Evolutionary conservation across 1,284 basidiomycete genomes (phyloP).

Genomic region (Sporisorium iseilematis-ciliati): DNA sequence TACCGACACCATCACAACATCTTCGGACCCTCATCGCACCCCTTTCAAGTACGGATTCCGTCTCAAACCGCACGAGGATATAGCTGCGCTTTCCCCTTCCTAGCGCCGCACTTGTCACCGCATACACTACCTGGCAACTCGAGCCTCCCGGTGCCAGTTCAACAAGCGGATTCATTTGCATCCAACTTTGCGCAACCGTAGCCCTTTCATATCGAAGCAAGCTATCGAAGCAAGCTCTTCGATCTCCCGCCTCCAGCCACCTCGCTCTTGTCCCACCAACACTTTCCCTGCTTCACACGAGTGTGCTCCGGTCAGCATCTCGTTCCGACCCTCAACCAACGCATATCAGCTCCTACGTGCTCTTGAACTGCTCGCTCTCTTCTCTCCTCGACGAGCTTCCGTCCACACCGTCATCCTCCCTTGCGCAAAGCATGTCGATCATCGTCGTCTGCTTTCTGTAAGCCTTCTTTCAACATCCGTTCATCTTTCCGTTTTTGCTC

Average conservation of each 20-base stretch:
- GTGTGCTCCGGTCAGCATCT: slow-evolving; percentile 37
- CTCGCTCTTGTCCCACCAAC: not conserved
- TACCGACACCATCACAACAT: not conserved
- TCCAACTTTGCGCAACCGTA: not conserved
- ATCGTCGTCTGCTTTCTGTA: not conserved
- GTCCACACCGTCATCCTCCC: not conserved
- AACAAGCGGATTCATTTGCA: not conserved
- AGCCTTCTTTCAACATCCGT: slow-evolving; percentile 1
- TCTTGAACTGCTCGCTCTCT: not conserved
- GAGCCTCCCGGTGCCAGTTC: too few relatives aligned
- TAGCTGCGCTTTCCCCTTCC: not conserved
- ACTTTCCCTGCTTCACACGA: not conserved
- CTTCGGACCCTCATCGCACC: slow-evolving; percentile 1
- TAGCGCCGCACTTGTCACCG: not conserved
- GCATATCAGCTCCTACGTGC: not conserved
- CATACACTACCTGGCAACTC: not conserved
- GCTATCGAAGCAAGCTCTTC: not conserved
- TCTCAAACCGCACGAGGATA: not conserved
- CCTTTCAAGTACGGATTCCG: not conserved
- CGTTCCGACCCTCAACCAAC: not conserved
- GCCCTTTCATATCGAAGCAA: not conserved
- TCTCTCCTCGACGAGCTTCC: not conserved
- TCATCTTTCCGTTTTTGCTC: not conserved
- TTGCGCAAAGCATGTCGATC: slow-evolving; percentile 14
- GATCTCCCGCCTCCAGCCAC: not conserved